Conservation (phyloP, 106 monocot species). For the Agapanthus africanus region DNA sequence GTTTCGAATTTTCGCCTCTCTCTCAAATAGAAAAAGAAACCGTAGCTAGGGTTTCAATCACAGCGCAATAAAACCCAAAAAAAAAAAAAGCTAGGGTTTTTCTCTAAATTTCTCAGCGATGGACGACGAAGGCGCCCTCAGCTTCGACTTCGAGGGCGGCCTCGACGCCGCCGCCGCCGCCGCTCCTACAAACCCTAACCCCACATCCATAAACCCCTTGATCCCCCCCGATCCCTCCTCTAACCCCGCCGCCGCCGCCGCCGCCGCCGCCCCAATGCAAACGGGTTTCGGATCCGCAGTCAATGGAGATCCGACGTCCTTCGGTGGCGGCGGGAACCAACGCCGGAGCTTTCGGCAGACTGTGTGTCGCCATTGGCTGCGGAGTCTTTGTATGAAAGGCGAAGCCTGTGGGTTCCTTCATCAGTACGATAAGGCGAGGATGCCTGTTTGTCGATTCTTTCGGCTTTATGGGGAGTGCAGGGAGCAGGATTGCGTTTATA, state of each 20-base stretch:
- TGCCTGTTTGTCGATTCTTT: conserved; percentile 97
- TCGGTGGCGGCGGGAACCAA: conserved; percentile 5
- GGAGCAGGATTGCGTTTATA: conserved; percentile 97
- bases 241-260: conserved; percentile 12
- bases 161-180: conserved; percentile 50
- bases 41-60: no score
- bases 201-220: neutral
- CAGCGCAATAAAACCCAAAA: no score
- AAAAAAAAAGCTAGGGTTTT: neutral
- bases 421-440: conserved; percentile 95
- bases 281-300: neutral
- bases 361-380: conserved; percentile 95
- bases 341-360: conserved; percentile 79
- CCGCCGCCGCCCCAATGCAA: conserved; percentile 10
- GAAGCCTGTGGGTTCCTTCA: conserved; percentile 95
- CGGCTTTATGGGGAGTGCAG: conserved; percentile 87
- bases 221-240: conserved; percentile 5
- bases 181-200: conserved; percentile 9
- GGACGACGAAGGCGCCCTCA: conserved; percentile 86
- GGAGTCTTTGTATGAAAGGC: conserved; percentile 95
- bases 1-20: no score
- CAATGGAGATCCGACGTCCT: neutral
- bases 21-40: no score
- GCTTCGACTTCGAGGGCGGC: conserved; percentile 98
- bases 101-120: conserved; percentile 13